Conservation (phyloP, 768 basidiomycete species). For the Tylopilus sp. region DNA sequence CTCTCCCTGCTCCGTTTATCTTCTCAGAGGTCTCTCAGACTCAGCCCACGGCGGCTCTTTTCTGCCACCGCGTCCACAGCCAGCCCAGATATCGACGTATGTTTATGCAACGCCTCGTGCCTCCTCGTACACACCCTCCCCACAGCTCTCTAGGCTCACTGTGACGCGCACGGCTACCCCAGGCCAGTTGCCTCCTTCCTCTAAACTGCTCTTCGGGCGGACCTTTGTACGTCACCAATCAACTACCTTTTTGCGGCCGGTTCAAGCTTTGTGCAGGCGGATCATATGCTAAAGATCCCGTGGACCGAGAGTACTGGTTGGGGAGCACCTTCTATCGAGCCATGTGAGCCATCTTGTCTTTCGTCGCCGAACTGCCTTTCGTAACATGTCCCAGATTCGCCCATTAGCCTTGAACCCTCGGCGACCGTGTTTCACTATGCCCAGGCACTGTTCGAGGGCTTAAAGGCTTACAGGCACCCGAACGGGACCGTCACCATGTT, state of each 20-base stretch:
- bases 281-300: constrained; percentile 81
- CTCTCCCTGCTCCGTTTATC: constrained; percentile 8
- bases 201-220: constrained; percentile 76
- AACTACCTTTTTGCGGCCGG: constrained; percentile 6
- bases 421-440: constrained; percentile 90
- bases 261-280: constrained; percentile 46
- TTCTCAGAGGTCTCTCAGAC: neutral
- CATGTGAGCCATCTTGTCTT: constrained; percentile 52
- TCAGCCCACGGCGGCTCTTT: constrained; percentile 13
- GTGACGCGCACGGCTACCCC: constrained; percentile 49
- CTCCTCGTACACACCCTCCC: neutral
- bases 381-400: constrained; percentile 17
- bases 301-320: constrained; percentile 77
- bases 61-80: constrained; percentile 24
- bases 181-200: constrained; percentile 58
- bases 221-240: constrained; percentile 60
- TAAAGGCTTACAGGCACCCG: constrained; percentile 86
- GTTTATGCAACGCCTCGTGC: neutral
- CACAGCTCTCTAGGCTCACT: constrained; percentile 52
- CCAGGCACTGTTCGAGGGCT: constrained; percentile 86
- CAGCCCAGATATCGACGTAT: constrained; percentile 53
- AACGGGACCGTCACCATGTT: constrained; percentile 78
- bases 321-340: constrained; percentile 77
- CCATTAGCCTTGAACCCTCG: constrained; percentile 26
- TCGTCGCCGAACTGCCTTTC: neutral